Evolutionary conservation across 2,329 filamentous ascomycete genomes (phyloP), one percentile per base, ranked within the genome.

Genomic region (Pseudogymnoascus sp.): DNA sequence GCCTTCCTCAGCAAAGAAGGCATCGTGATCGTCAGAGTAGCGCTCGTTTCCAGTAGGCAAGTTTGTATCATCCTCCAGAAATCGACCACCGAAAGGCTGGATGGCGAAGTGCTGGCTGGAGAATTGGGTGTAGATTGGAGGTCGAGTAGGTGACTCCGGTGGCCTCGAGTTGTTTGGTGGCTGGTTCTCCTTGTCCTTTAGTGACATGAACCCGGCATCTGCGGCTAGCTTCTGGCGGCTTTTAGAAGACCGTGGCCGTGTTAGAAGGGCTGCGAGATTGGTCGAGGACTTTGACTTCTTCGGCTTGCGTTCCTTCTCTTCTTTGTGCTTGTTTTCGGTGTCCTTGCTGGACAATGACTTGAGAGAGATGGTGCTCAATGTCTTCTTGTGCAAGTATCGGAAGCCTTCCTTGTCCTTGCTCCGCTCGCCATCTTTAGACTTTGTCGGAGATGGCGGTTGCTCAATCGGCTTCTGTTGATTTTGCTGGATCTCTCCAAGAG

Each of bases 241-340:
- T 70, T 87, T 90, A 60, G 86, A 80, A 8, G 90, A 91, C 72
- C 88, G 91, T 63, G 86, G 85, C 62, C 88, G 87, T 62, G 85
- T 86, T 60, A 96, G 82, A 61, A 97, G 82, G 4, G 82, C 85
- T 0, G 85, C 85, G n/a, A 97, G 80, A 72, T 92, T 95, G 33
- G 89, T 89, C 3, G 89, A 83, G 0, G 92, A 96, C 74, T 93
- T 96, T 37, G 83, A 83, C 78, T 93, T 95, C 71, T 87, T 88
- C 27, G 85, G 84, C 70, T 88, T 89, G 63, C 79, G 80, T 9
- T 75, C 67, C 60, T 82, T 80, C 33, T 72, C 69, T 67, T 78
- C 78, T 62, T 75, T 74, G 25, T 70, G 66, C 60, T 74, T 78
- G 63, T 70, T 60, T 37, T 63, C 62, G 61, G 70, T 71, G 60